phyloP scores from a whole-genome alignment of 371 early-diverging fungal species.

The Apophysomyces elegans region DNA sequence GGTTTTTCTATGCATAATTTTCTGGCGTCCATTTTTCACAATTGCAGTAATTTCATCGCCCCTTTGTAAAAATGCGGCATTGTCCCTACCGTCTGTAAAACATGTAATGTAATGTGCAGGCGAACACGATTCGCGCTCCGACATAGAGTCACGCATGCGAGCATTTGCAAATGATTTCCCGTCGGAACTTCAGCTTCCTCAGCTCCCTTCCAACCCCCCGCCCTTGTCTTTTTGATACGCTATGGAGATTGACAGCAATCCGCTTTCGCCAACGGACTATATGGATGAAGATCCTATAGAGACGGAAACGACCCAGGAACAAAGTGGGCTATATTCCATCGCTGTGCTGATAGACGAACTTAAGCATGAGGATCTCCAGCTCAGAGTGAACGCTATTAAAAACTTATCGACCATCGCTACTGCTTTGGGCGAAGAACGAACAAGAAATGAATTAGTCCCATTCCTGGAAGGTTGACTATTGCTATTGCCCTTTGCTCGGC shows the following conservation, averaged over 20 bases:
- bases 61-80: too few relatives aligned
- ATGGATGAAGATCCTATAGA: constrained; percentile 45
- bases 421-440: constrained; percentile 92
- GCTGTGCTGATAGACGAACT: constrained; percentile 94
- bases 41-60: too few relatives aligned
- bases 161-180: too few relatives aligned
- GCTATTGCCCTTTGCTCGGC: background rate
- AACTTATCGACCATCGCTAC: constrained; percentile 88
- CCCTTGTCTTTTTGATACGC: background rate
- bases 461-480: constrained; percentile 83
- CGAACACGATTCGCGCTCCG: too few relatives aligned
- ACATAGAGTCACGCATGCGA: too few relatives aligned
- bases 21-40: too few relatives aligned
- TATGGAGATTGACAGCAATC: constrained; percentile 34
- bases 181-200: too few relatives aligned
- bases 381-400: constrained; percentile 89
- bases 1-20: too few relatives aligned
- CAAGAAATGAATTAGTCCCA: constrained; percentile 92
- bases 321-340: constrained; percentile 65
- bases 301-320: constrained; percentile 12
- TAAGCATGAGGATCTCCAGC: constrained; percentile 92
- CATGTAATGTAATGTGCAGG: too few relatives aligned
- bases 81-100: too few relatives aligned
- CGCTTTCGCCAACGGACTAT: constrained; percentile 36
- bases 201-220: too few relatives aligned